These are phyloP conservation scores for Phytophthora podocarpi DNA, from an alignment of 352 stramenopile genomes.

Conservation along the genomic window DNA sequence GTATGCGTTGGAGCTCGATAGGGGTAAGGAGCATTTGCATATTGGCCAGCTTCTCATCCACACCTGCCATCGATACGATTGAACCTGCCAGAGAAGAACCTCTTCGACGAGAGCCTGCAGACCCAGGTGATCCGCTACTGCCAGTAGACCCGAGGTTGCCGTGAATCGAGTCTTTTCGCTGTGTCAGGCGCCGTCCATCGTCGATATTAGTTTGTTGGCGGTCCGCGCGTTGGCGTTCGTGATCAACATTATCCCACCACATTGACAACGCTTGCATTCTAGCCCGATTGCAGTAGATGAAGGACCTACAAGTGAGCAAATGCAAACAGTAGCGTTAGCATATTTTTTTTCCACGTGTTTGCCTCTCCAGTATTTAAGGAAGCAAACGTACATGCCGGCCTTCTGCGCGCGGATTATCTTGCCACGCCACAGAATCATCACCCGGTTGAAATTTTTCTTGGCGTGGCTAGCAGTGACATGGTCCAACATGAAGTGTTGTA, in stretches of 20 bases:
- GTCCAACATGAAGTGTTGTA: conserved; percentile 68
- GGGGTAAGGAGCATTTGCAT: conserved; percentile 84
- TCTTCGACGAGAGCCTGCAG: conserved; percentile 14
- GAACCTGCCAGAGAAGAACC: conserved; percentile 14
- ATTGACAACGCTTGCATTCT: conserved; percentile 60
- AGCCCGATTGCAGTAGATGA: conserved; percentile 60
- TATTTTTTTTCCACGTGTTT: no score
- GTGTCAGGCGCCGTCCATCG: conserved; percentile 13
- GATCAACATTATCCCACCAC: conserved; percentile 67
- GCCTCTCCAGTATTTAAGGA: no score
- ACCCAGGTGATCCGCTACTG: no score
- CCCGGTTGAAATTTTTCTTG: conserved; percentile 72
- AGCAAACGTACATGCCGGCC: conserved; percentile 34
- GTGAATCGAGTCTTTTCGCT: conserved; percentile 16
- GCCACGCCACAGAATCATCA: conserved; percentile 75
- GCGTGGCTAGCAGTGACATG: conserved; percentile 59
- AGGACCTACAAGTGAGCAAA: conserved; percentile 27
- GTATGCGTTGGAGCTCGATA: conserved; percentile 76
- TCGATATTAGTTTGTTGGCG: conserved; percentile 32
- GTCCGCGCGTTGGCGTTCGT: conserved; percentile 69
- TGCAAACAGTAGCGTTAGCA: no score
- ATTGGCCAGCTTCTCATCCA: conserved; percentile 63
- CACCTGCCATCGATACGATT: conserved; percentile 46
- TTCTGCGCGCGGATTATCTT: conserved; percentile 79
- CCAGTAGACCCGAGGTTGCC: conserved; percentile 14